Evolutionary conservation across 2,329 filamentous ascomycete genomes (phyloP), one percentile per base, ranked within the genome.

Genomic region (Claviceps arundinis): DNA sequence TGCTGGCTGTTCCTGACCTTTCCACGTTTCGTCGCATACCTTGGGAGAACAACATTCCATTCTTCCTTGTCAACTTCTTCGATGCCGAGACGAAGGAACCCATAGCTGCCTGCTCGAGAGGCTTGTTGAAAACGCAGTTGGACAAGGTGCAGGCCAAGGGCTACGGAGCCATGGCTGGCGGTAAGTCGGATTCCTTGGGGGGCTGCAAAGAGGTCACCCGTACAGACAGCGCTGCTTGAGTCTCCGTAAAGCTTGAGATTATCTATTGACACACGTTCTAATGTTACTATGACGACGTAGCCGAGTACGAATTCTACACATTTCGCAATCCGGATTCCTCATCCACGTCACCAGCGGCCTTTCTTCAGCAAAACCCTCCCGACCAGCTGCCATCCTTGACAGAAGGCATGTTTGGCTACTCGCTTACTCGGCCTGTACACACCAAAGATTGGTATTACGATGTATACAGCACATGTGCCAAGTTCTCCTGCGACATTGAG

Each of bases 361-460:
- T 87, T 66, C 78, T 94, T 40, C 76, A 80, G 61, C 72, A 84
- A 6, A 89, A 94, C 65, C 78, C 87, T 0, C 81, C 85, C 14
- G 73, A 84, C 48, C 68, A 81, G n/a, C 77, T 95, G 8, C 88
- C 88, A 0, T 74, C 85, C 24, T 71, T 96, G 49, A 95, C 90
- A 8, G 87, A 95, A 64, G 90, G 90, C 62, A 95, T 95, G 90
- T 95, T 95, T 61, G 90, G 89, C 54, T 96, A 96, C 73, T 93
- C 87, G 57, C 73, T 95, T 58, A 95, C 87, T 9, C 77, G 89
- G 22, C 87, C 90, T 0, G 80, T 90, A 1, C 88, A 94, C 63
- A 95, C 95, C 68, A 83, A 94, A 68, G 87, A 93, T 43, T 95
- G 91, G 71, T 96, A 87, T 70, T 95, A 95, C 65, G 81, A 85